These are phyloP conservation scores for Neocallimastix lanati DNA, from an alignment of 192 early-diverging fungal genomes.

Conservation along the genomic window DNA sequence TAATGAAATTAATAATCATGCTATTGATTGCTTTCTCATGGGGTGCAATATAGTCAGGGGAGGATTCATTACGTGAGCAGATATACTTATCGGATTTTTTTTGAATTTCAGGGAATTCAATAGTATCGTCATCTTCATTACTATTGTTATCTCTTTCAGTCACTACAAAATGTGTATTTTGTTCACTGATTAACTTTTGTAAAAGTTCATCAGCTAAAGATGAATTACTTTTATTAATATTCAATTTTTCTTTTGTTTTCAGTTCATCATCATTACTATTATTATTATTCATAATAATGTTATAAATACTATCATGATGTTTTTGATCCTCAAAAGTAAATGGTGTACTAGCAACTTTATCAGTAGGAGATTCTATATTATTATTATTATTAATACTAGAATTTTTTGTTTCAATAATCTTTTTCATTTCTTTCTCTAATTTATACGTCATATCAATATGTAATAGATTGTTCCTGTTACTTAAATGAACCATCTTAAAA, in stretches of 20 bases:
- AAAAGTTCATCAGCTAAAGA: constrained; percentile 21
- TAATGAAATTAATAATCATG: constrained; percentile 38
- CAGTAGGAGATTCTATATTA: background rate
- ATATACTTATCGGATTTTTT: constrained; percentile 12
- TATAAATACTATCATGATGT: constrained; percentile 3
- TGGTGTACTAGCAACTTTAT: background rate
- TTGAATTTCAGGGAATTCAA: constrained; percentile 3
- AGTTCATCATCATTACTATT: background rate
- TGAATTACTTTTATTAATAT: constrained; percentile 9
- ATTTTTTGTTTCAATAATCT: background rate
- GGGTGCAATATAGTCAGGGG: constrained; percentile 26
- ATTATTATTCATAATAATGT: background rate
- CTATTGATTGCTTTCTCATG: constrained; percentile 27
- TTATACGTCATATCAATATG: constrained; percentile 65
- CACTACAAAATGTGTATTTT: constrained; percentile 16
- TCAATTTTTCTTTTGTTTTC: background rate
- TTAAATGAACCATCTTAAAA: constrained; percentile 45
- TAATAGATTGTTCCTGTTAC: constrained; percentile 43
- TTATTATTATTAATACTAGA: background rate
- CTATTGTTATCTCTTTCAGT: constrained; percentile 18
- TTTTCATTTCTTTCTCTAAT: constrained; percentile 15
- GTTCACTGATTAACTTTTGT: constrained; percentile 18
- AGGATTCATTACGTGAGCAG: constrained; percentile 18
- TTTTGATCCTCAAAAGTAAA: background rate
- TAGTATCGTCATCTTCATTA: constrained; percentile 1